Evolutionary conservation across 2,329 filamentous ascomycete species (phyloP).

Genomic region (Chaetomiaceae sp.): DNA sequence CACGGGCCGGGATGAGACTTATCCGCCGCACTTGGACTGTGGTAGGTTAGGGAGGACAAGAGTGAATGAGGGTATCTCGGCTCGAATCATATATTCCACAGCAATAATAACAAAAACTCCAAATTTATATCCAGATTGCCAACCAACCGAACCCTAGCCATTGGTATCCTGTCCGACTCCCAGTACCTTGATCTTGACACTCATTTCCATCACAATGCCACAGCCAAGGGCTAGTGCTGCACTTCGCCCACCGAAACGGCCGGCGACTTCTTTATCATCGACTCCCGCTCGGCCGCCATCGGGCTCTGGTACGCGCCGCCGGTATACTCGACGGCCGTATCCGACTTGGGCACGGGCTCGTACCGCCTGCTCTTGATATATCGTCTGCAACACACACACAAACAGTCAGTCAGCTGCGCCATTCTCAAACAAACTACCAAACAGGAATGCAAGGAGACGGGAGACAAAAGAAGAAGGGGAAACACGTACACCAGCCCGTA

Average conservation of each 20-base stretch:
- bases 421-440: neutral
- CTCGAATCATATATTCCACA: no score
- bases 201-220: neutral
- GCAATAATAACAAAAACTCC: no score
- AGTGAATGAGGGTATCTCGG: no score
- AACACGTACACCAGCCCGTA: constrained; percentile 31
- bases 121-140: no score
- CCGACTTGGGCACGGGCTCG: neutral
- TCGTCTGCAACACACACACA: neutral
- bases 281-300: constrained; percentile 3
- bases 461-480: neutral
- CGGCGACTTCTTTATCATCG: neutral
- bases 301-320: constrained; percentile 9
- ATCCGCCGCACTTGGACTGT: no score
- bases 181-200: no score
- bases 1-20: no score
- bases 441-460: neutral
- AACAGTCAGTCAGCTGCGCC: neutral
- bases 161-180: no score
- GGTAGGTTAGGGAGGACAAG: no score
- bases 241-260: neutral
- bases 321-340: constrained; percentile 6
- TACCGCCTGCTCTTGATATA: constrained; percentile 1
- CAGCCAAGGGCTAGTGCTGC: neutral
- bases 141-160: no score